Conservation (phyloP, 495 filamentous ascomycete genomes). For the Aspergillus leporis region DNA sequence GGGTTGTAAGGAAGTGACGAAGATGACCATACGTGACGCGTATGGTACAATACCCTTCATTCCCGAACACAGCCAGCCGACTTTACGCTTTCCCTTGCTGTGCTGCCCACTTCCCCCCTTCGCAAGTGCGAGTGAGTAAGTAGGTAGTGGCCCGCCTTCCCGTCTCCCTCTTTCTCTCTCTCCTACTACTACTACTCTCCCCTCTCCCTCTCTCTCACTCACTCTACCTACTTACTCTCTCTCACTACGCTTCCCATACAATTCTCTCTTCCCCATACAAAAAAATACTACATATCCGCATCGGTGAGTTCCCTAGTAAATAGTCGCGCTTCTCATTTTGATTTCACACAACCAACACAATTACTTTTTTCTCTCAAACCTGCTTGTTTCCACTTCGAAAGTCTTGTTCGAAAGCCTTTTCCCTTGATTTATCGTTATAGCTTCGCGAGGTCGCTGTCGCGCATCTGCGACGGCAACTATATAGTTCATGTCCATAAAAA, state of each 20-base stretch:
- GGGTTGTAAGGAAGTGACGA: slow-evolving; percentile 2
- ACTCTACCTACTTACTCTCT: slow-evolving; percentile 38
- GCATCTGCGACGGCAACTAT: slow-evolving; percentile 22
- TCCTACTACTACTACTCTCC: slow-evolving; percentile 62
- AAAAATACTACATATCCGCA: slow-evolving; percentile 47
- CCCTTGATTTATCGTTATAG: slow-evolving; percentile 27
- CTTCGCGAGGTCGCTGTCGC: slow-evolving; percentile 33
- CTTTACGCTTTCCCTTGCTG: slow-evolving; percentile 25
- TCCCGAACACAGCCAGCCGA: slow-evolving; percentile 18
- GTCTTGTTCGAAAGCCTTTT: slow-evolving; percentile 20
- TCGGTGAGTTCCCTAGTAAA: slow-evolving; percentile 38
- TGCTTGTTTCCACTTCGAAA: slow-evolving; percentile 21
- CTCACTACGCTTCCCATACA: slow-evolving; percentile 60
- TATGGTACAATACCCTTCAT: slow-evolving; percentile 25
- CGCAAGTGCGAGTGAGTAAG: slow-evolving; percentile 13
- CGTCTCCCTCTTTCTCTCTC: slow-evolving; percentile 28
- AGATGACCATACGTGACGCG: slow-evolving; percentile 18
- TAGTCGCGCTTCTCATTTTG: slow-evolving; percentile 20
- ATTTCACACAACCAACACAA: slow-evolving; percentile 37
- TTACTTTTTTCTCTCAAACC: slow-evolving; percentile 21
- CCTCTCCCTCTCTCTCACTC: slow-evolving; percentile 35
- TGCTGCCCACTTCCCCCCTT: slow-evolving; percentile 27
- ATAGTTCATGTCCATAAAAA: slow-evolving; percentile 21
- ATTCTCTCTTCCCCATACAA: slow-evolving; percentile 56
- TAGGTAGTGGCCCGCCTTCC: slow-evolving; percentile 30